These are phyloP conservation scores for Phytophthora meadii DNA, from an alignment of 352 stramenopile genomes.

Conservation along the genomic window DNA sequence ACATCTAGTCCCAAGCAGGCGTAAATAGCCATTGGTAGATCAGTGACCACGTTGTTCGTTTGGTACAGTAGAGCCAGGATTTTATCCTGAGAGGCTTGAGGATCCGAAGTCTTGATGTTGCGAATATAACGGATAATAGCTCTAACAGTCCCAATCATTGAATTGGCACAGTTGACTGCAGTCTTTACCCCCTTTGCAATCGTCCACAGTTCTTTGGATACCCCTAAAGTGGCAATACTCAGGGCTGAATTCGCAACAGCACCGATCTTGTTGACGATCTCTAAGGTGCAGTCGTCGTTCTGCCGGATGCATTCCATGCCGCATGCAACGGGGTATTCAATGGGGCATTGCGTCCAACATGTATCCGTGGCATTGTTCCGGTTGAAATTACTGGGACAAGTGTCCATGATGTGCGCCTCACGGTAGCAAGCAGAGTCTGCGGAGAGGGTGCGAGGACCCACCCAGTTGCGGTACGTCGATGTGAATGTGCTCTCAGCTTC, in stretches of 20 bases:
- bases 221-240: constrained; percentile 21
- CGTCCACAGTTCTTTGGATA: constrained; percentile 24
- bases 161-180: constrained; percentile 44
- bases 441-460: constrained; percentile 14
- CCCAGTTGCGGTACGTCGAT: constrained; percentile 13
- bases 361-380: constrained; percentile 15
- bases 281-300: constrained; percentile 39
- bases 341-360: constrained; percentile 44
- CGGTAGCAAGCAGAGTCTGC: constrained; percentile 42
- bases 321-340: constrained; percentile 44
- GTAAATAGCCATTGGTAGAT: constrained; percentile 43
- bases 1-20: constrained; percentile 30
- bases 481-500: not conserved
- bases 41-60: constrained; percentile 47
- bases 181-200: constrained; percentile 35
- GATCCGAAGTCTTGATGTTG: constrained; percentile 25
- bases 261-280: constrained; percentile 33
- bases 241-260: constrained; percentile 22
- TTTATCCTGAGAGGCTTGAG: constrained; percentile 45
- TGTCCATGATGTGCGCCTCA: constrained; percentile 33
- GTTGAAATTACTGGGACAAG: constrained; percentile 18
- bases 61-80: constrained; percentile 46
- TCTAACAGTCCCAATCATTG: constrained; percentile 18
- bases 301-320: not conserved
- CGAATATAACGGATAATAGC: constrained; percentile 7